Evolutionary conservation across 2,329 filamentous ascomycete genomes (phyloP), one percentile per base, ranked within the genome.

Genomic region (Aspergillus puulaauensis): DNA sequence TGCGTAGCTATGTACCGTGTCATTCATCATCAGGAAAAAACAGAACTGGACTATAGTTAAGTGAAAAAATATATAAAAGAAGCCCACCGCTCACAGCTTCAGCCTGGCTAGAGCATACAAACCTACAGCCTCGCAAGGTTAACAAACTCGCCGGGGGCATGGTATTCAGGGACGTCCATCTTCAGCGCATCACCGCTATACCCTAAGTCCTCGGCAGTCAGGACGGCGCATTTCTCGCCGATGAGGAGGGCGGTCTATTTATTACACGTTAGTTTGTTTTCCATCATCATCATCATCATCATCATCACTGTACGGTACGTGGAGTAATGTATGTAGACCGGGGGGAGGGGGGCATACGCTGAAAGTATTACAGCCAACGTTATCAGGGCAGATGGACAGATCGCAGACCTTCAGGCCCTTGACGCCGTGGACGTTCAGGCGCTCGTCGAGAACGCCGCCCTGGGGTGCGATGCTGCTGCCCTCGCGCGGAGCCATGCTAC

Each of bases 401-500:
- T 92, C 89, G 12, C 88, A 88, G 23, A 91, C 88, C 82, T 91
- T 91, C 66, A 92, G 82, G 15, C 87, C 86, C 79, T 90, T 83
- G 63, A 91, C 88, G 52, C 88, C 89, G 70, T 91, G 87, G 3
- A 92, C 89, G 64, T 91, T 91, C 56, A 92, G 82, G 59, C 89
- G 84, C 74, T 90, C 88, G 69, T 92, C 89, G 39, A 92, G 76
- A 0, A 92, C 89, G 59, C 89, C 89, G 14, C 71, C 71, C 67
- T 91, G 88, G 77, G 89, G 90, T 72, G 92, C 89, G 68, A 93
- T 90, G 67, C 83, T 87, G 78, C 91, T 93, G 59, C 90, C 90
- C 68, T 91, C 83, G 59, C 77, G 82, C 4, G 90, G 90, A 0
- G 88, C 89, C 88, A 92, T 92, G 52, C 86, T 90, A 77, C 88